Conservation (phyloP, 768 basidiomycete species). For the Royoungia palumana region DNA sequence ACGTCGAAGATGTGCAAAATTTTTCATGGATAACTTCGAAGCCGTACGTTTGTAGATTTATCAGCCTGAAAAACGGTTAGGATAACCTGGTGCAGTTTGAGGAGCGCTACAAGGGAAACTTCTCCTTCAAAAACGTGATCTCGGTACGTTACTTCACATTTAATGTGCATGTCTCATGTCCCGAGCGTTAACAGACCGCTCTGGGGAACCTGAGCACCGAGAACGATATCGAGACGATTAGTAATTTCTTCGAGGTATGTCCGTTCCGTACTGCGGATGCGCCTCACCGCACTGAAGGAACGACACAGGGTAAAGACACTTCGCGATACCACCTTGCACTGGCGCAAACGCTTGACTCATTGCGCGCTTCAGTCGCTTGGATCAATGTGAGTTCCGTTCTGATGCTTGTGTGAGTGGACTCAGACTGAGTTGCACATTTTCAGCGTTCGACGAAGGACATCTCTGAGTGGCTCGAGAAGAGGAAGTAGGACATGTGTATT, state of each 20-base stretch:
- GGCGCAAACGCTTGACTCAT: slow-evolving; percentile 64
- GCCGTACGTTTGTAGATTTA: slow-evolving; percentile 37
- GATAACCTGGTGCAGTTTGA: slow-evolving; percentile 41
- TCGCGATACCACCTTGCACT: slow-evolving; percentile 65
- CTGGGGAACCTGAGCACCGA: slow-evolving; percentile 57
- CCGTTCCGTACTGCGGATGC: background rate
- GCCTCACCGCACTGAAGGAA: background rate
- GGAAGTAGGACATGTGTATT: slow-evolving; percentile 10
- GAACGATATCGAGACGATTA: slow-evolving; percentile 59
- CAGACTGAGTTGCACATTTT: slow-evolving; percentile 1
- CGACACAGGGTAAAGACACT: slow-evolving; percentile 55
- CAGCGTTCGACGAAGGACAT: slow-evolving; percentile 62
- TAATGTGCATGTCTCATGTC: background rate
- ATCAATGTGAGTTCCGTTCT: slow-evolving; percentile 47
- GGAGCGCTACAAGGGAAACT: slow-evolving; percentile 70
- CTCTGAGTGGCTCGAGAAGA: slow-evolving; percentile 44
- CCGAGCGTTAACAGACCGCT: slow-evolving; percentile 28
- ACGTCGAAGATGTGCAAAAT: slow-evolving; percentile 51
- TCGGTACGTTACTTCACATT: slow-evolving; percentile 37
- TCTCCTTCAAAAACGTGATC: slow-evolving; percentile 51
- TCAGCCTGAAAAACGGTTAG: background rate
- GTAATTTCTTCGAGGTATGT: slow-evolving; percentile 73
- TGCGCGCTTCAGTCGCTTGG: slow-evolving; percentile 58
- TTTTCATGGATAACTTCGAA: slow-evolving; percentile 70
- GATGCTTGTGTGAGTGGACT: background rate